A percentile compares a stretch with the other conserved stretches of the same genome.
These are phyloP conservation scores for Phanerochaete sordida DNA, from an alignment of 768 basidiomycete species.

Conservation along the genomic window DNA sequence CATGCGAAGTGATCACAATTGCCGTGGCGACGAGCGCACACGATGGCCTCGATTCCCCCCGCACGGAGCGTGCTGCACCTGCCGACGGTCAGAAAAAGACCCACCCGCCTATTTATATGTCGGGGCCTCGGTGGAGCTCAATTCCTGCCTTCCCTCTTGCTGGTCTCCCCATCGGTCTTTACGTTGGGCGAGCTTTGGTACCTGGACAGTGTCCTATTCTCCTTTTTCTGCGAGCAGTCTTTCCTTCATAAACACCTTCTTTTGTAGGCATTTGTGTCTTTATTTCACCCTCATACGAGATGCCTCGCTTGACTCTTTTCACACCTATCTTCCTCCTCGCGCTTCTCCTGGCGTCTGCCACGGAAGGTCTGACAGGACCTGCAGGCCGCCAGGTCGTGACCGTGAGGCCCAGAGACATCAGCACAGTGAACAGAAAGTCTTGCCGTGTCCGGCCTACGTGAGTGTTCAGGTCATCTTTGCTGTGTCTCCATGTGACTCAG, in stretches of 20 bases:
- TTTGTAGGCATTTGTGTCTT: neutral
- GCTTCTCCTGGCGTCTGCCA: conserved; percentile 17
- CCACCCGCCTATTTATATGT: neutral
- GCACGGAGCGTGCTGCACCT: neutral
- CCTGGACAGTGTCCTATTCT: conserved; percentile 6
- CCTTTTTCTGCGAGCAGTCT: conserved; percentile 10
- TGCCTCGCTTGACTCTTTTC: conserved; percentile 16
- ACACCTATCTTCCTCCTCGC: conserved; percentile 19
- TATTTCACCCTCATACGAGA: neutral
- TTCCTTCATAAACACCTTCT: conserved; percentile 20
- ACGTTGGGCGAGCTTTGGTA: conserved; percentile 5
- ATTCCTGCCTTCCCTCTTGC: neutral
- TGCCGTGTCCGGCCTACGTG: conserved; percentile 29
- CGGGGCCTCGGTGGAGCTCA: neutral
- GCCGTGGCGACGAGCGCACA: neutral
- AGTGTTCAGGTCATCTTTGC: too few relatives aligned
- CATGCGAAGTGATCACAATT: neutral
- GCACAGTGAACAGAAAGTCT: conserved; percentile 37
- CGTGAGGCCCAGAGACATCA: conserved; percentile 40
- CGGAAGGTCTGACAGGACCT: conserved; percentile 22
- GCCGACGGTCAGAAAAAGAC: neutral
- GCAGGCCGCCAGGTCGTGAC: conserved; percentile 33
- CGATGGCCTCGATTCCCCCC: neutral
- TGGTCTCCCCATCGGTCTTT: conserved; percentile 3
- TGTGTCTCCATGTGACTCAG: too few relatives aligned